A percentile compares a stretch with the other conserved stretches of the same genome.
phyloP scores from a whole-genome alignment of 1,139 yeast genomes.

The Taphrina communis region DNA sequence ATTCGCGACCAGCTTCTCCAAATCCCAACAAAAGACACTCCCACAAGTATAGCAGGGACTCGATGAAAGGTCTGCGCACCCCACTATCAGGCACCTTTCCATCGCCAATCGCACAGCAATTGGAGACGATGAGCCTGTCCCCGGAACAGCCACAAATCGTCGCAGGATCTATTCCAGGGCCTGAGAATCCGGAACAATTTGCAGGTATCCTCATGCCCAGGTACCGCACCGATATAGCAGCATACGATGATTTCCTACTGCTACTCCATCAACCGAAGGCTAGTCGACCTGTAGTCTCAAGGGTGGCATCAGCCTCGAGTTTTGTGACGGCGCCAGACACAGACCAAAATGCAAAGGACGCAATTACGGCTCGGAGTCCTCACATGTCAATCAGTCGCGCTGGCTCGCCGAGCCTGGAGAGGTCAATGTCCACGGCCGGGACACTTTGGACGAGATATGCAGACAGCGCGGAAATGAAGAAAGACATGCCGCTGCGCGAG shows the following conservation, averaged over 20 bases:
- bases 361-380: constrained; percentile 4
- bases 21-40: constrained; percentile 32
- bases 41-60: constrained; percentile 23
- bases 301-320: constrained; percentile 16
- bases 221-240: constrained; percentile 18
- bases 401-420: constrained; percentile 1
- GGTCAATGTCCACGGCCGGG: constrained; percentile 27
- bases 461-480: constrained; percentile 17
- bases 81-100: constrained; percentile 30
- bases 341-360: not conserved
- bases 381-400: constrained; percentile 11
- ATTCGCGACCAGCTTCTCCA: constrained; percentile 29
- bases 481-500: constrained; percentile 50
- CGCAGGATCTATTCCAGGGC: not conserved
- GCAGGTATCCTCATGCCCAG: constrained; percentile 29
- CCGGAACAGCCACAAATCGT: not conserved
- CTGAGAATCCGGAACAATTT: constrained; percentile 18
- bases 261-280: constrained; percentile 16
- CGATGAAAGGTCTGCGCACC: constrained; percentile 25
- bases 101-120: constrained; percentile 15
- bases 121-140: not conserved
- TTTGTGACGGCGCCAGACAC: constrained; percentile 2
- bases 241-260: constrained; percentile 5
- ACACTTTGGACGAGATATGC: constrained; percentile 20
- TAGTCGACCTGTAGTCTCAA: constrained; percentile 1